phyloP scores from a whole-genome alignment of 345 rosid genomes.

The Linum usitatissimum region DNA sequence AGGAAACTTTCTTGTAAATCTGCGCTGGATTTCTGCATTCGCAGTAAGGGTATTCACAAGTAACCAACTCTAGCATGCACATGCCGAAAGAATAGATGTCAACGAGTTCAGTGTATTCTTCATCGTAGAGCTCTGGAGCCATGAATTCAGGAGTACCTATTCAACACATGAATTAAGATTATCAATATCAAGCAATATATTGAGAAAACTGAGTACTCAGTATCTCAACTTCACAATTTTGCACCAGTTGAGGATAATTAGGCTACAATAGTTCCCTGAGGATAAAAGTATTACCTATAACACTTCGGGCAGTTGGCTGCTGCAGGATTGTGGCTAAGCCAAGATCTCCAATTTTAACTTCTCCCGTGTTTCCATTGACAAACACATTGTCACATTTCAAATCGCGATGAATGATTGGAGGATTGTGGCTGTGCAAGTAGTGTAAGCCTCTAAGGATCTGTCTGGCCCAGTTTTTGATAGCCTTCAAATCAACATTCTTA shows the following conservation, averaged over 20 bases:
- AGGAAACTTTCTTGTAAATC: conserved; percentile 20
- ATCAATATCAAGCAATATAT: not conserved
- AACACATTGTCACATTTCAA: conserved; percentile 11
- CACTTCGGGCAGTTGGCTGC: conserved; percentile 19
- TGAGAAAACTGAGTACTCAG: not conserved
- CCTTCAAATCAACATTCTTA: conserved; percentile 17
- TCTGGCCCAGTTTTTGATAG: conserved; percentile 18
- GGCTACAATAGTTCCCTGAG: conserved; percentile 7
- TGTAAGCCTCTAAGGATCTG: conserved; percentile 12
- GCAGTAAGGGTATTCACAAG: conserved; percentile 19
- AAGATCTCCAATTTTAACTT: conserved; percentile 20
- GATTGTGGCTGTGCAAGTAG: conserved; percentile 8
- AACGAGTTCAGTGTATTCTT: conserved; percentile 17
- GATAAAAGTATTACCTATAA: conserved; percentile 17
- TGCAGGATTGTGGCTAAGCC: conserved; percentile 20
- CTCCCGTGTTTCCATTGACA: conserved; percentile 16
- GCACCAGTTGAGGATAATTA: not conserved
- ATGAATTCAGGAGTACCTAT: conserved; percentile 27
- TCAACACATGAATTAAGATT: not conserved
- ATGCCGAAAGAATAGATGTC: conserved; percentile 22
- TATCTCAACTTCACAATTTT: not conserved
- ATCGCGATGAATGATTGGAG: conserved; percentile 15
- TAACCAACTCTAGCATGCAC: conserved; percentile 24
- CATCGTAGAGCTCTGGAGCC: conserved; percentile 24
- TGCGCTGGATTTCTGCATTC: conserved; percentile 22